Conservation (phyloP, 2,329 filamentous ascomycete genomes). For the Verticillium klebahnii region DNA sequence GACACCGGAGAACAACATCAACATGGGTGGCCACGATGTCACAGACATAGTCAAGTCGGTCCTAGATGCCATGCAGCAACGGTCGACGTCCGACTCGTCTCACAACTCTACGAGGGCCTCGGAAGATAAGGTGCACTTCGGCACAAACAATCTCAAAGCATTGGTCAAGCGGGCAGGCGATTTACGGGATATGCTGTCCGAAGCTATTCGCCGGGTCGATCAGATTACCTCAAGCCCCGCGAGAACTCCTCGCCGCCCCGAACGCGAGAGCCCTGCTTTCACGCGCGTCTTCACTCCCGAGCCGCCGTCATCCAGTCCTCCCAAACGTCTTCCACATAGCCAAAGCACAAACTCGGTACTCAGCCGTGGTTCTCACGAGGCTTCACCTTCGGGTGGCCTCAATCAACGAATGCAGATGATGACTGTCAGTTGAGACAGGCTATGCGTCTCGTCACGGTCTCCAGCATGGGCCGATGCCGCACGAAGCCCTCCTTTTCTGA, state of each 20-base stretch:
- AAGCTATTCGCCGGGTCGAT: conserved; percentile 55
- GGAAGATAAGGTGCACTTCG: conserved; percentile 58
- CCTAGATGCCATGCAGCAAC: conserved; percentile 60
- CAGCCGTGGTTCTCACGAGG: conserved; percentile 44
- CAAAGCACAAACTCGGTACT: conserved; percentile 50
- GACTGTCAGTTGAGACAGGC: conserved; percentile 48
- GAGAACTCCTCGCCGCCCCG: conserved; percentile 41
- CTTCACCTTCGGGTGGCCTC: conserved; percentile 46
- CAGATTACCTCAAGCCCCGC: conserved; percentile 52
- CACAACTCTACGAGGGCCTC: conserved; percentile 29
- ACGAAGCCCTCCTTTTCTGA: not conserved
- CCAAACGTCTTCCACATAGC: conserved; percentile 44
- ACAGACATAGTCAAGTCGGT: conserved; percentile 54
- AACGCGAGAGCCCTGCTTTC: conserved; percentile 62
- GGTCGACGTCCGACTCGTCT: conserved; percentile 36
- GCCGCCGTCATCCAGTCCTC: conserved; percentile 50
- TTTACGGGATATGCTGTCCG: conserved; percentile 54
- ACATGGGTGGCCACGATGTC: conserved; percentile 29
- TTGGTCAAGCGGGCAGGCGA: conserved; percentile 59
- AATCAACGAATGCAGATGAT: conserved; percentile 58
- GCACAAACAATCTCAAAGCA: conserved; percentile 64
- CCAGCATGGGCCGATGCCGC: not conserved
- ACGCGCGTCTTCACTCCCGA: conserved; percentile 55
- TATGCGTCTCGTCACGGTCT: not conserved
- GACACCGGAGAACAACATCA: conserved; percentile 31